phyloP scores from a whole-genome alignment of 2,329 filamentous ascomycete genomes.

The Aspergillus sp. region DNA sequence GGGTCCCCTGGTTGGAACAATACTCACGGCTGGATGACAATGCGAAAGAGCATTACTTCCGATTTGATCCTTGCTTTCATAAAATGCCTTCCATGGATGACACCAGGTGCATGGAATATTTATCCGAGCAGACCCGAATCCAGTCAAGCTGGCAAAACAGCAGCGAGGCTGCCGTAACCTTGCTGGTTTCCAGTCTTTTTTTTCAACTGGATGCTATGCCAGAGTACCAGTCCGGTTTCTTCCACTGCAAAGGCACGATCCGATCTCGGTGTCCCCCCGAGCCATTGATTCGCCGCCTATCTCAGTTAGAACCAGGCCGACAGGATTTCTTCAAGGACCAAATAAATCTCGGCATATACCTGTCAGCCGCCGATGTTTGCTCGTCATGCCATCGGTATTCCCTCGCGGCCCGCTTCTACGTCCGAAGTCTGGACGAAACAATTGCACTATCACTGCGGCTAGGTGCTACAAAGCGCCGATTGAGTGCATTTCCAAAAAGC shows the following conservation, averaged over 20 bases:
- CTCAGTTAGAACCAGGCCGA: not conserved
- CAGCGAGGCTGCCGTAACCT: not conserved
- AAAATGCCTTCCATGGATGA: conserved; percentile 9
- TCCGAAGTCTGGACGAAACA: conserved; percentile 13
- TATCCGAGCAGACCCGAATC: conserved; percentile 6
- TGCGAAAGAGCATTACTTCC: conserved; percentile 1
- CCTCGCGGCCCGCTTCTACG: conserved; percentile 15
- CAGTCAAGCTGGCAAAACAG: not conserved
- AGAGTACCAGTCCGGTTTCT: conserved; percentile 12
- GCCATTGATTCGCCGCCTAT: conserved; percentile 8
- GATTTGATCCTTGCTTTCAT: conserved; percentile 7
- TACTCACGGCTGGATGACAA: not conserved
- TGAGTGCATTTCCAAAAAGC: conserved; percentile 17
- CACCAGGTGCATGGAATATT: conserved; percentile 11
- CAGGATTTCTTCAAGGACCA: conserved; percentile 14
- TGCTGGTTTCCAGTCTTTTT: conserved; percentile 11
- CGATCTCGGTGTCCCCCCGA: conserved; percentile 7
- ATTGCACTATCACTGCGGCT: conserved; percentile 12
- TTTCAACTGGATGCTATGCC: conserved; percentile 13
- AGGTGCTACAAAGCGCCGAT: not conserved
- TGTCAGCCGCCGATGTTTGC: conserved; percentile 16
- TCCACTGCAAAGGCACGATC: conserved; percentile 14
- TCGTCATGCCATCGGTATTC: conserved; percentile 12
- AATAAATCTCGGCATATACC: conserved; percentile 13
- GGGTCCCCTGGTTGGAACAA: not conserved